Conservation (phyloP, 2,329 filamentous ascomycete species). For the Penicillium sp. region DNA sequence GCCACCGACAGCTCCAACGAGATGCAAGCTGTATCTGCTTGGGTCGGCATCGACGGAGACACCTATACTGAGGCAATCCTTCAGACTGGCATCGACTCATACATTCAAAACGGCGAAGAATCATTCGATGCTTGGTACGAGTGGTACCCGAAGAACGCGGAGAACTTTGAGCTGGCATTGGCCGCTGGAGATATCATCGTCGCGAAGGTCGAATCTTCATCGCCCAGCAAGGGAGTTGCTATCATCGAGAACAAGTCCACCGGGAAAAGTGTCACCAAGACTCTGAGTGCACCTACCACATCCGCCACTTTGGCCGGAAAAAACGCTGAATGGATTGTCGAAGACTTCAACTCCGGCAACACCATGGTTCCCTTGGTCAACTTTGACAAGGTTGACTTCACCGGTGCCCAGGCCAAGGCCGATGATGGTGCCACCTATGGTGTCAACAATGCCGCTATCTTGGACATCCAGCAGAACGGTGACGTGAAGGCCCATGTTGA, state of each 20-base stretch:
- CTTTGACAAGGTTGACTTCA: constrained; percentile 50
- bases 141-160: constrained; percentile 61
- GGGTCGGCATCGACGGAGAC: constrained; percentile 65
- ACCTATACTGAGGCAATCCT: constrained; percentile 58
- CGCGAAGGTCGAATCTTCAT: constrained; percentile 40
- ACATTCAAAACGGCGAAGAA: constrained; percentile 42
- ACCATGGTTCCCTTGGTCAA: constrained; percentile 49
- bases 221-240: constrained; percentile 48
- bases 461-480: constrained; percentile 51
- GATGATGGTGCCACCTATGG: constrained; percentile 26
- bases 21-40: constrained; percentile 55
- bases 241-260: constrained; percentile 56
- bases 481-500: constrained; percentile 35
- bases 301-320: constrained; percentile 52
- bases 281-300: constrained; percentile 47
- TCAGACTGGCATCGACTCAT: constrained; percentile 61
- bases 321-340: constrained; percentile 67
- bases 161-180: constrained; percentile 55
- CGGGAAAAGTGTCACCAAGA: constrained; percentile 55
- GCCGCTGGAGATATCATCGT: constrained; percentile 50
- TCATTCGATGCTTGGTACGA: constrained; percentile 63
- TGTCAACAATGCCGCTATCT: constrained; percentile 42
- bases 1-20: constrained; percentile 40
- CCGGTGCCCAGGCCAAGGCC: constrained; percentile 32
- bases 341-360: constrained; percentile 51